These are phyloP conservation scores for Melastoma candidum DNA, from an alignment of 441 rosid species.

Conservation along the genomic window DNA sequence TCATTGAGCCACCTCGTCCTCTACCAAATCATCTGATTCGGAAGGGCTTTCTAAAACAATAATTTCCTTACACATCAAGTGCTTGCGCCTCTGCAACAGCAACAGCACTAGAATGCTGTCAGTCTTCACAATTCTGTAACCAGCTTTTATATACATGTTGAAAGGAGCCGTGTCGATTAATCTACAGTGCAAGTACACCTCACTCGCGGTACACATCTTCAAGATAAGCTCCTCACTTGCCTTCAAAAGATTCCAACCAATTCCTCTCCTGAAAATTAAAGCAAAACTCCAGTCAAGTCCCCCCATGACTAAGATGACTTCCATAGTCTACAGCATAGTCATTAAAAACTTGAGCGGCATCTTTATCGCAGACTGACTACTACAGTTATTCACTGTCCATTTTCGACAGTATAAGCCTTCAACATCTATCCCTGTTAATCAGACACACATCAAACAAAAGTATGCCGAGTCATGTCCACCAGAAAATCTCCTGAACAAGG, in stretches of 20 bases:
- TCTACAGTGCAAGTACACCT: slow-evolving; percentile 88
- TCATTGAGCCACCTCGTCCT: slow-evolving; percentile 33
- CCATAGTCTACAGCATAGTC: too few species aligned
- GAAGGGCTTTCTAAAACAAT: slow-evolving; percentile 18
- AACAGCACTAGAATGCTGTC: slow-evolving; percentile 58
- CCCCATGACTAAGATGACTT: slow-evolving; percentile 1
- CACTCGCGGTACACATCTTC: slow-evolving; percentile 42
- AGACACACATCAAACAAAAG: too few species aligned
- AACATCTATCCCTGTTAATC: too few species aligned
- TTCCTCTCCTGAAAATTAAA: slow-evolving; percentile 57
- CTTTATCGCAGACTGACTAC: too few species aligned
- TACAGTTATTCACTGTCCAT: too few species aligned
- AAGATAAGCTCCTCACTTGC: slow-evolving; percentile 78
- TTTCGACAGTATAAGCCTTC: too few species aligned
- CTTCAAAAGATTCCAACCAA: slow-evolving; percentile 87
- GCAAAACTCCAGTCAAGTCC: slow-evolving; percentile 5
- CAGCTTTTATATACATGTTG: slow-evolving; percentile 79
- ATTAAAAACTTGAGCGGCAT: too few species aligned
- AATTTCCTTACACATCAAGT: slow-evolving; percentile 86
- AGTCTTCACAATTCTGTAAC: slow-evolving; percentile 56
- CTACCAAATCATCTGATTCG: slow-evolving; percentile 24
- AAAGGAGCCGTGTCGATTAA: slow-evolving; percentile 84
- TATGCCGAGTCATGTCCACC: too few species aligned
- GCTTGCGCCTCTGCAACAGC: slow-evolving; percentile 78
- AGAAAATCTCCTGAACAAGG: not conserved